A percentile compares a stretch with the other conserved stretches of the same genome.
Evolutionary conservation across 345 rosid genomes (phyloP).

Genomic region (Eucalyptus sp.): DNA sequence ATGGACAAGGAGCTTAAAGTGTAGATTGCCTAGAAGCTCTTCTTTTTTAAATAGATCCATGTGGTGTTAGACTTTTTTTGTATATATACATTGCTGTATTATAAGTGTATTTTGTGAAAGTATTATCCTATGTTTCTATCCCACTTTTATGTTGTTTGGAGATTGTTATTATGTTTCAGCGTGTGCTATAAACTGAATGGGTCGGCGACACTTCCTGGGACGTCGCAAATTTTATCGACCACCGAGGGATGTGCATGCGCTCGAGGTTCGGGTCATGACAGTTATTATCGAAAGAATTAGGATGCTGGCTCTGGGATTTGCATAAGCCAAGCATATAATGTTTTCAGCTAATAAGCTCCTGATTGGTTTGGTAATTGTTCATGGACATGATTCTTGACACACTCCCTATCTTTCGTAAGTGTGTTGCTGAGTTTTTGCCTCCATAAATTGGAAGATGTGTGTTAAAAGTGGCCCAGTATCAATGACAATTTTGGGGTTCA

Average conservation of each 20-base stretch:
- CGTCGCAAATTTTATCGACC: too few species aligned
- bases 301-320: background rate
- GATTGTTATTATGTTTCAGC: too few species aligned
- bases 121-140: too few species aligned
- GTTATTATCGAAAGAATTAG: background rate
- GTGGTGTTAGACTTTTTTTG: too few species aligned
- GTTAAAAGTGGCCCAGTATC: background rate
- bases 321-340: background rate
- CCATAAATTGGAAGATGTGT: background rate
- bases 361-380: background rate
- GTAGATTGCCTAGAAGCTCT: too few species aligned
- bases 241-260: rapidly evolving
- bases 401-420: background rate
- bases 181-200: too few species aligned
- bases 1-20: too few species aligned
- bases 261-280: rapidly evolving
- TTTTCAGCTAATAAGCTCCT: background rate
- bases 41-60: too few species aligned
- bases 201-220: rapidly evolving
- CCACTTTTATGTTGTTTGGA: too few species aligned
- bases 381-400: background rate
- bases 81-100: too few species aligned
- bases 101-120: too few species aligned
- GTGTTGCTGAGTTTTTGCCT: background rate
- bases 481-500: background rate